Evolutionary conservation across 1,284 basidiomycete genomes (phyloP).

Genomic region (Heliocybe sulcata): DNA sequence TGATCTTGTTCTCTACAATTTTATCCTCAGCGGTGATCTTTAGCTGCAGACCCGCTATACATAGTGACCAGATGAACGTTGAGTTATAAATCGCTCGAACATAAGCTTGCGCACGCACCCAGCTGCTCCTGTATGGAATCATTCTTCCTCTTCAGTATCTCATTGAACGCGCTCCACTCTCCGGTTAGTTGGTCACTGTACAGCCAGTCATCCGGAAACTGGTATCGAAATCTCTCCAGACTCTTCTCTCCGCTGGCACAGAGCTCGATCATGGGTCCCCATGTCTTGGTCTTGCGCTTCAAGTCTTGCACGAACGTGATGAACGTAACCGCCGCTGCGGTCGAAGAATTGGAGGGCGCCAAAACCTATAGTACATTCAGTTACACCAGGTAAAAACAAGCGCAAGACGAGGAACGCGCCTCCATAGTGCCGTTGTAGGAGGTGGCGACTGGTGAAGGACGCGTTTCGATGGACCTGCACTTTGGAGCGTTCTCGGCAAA

Average conservation of each 20-base stretch:
- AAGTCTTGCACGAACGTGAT: conserved; percentile 99
- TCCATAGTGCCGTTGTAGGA: conserved; percentile 20
- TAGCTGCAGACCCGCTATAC: conserved; percentile 83
- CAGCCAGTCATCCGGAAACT: conserved; percentile 96
- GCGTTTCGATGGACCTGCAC: conserved; percentile 15
- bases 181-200: conserved; percentile 96
- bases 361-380: conserved; percentile 20
- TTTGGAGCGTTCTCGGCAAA: conserved; percentile 1
- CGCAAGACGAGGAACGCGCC: conserved; percentile 13
- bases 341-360: conserved; percentile 69
- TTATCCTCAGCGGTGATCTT: conserved; percentile 99
- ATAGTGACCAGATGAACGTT: conserved; percentile 1
- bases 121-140: conserved; percentile 98
- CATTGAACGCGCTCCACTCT: conserved; percentile 98
- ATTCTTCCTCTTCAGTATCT: conserved; percentile 96
- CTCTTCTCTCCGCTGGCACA: conserved; percentile 96
- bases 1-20: conserved; percentile 91
- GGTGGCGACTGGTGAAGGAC: conserved; percentile 15
- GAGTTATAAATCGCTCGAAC: not conserved
- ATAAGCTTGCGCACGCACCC: conserved; percentile 35
- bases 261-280: conserved; percentile 95
- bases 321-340: conserved; percentile 96
- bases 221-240: conserved; percentile 92
- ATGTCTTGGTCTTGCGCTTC: conserved; percentile 93
- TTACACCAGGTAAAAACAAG: not conserved